Conservation (phyloP, 1,139 yeast genomes). For the Sugiyamaella grinbergsii region DNA sequence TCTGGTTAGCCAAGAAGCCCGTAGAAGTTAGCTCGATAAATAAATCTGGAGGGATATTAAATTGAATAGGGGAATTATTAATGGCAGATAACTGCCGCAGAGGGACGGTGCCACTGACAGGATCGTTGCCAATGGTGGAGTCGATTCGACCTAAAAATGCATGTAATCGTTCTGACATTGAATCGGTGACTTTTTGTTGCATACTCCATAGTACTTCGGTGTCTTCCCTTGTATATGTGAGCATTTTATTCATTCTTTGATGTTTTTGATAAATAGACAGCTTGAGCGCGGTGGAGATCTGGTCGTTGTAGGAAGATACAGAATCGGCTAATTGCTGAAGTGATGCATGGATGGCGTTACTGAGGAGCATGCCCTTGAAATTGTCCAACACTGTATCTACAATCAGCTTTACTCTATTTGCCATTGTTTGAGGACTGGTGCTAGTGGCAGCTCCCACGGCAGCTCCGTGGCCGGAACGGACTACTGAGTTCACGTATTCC, state of each 20-base stretch:
- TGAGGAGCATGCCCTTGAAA: slow-evolving; percentile 58
- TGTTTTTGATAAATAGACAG: slow-evolving; percentile 48
- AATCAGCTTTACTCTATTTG: slow-evolving; percentile 39
- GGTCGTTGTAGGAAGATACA: slow-evolving; percentile 52
- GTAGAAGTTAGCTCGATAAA: slow-evolving; percentile 38
- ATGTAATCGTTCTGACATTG: slow-evolving; percentile 33
- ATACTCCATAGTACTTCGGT: slow-evolving; percentile 35
- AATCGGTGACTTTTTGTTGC: slow-evolving; percentile 32
- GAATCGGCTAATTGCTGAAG: slow-evolving; percentile 49
- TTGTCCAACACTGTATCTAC: slow-evolving; percentile 50
- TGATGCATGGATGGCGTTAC: slow-evolving; percentile 50
- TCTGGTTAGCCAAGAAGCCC: slow-evolving; percentile 42
- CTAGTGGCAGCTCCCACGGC: slow-evolving; percentile 1
- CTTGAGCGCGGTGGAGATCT: slow-evolving; percentile 49
- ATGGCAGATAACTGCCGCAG: background rate
- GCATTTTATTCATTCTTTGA: slow-evolving; percentile 45
- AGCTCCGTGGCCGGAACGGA: slow-evolving; percentile 21
- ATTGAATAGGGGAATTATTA: background rate
- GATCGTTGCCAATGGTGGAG: slow-evolving; percentile 18
- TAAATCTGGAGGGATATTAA: slow-evolving; percentile 39
- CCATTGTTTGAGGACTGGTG: slow-evolving; percentile 26
- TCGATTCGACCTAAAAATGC: slow-evolving; percentile 33
- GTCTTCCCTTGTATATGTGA: slow-evolving; percentile 32
- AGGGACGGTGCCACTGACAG: background rate
- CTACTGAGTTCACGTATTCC: slow-evolving; percentile 44